Percentiles rank a stretch among this genome's conserved stretches.
phyloP scores from a whole-genome alignment of 805 yeast genomes.

The Starmerella davenportii region DNA sequence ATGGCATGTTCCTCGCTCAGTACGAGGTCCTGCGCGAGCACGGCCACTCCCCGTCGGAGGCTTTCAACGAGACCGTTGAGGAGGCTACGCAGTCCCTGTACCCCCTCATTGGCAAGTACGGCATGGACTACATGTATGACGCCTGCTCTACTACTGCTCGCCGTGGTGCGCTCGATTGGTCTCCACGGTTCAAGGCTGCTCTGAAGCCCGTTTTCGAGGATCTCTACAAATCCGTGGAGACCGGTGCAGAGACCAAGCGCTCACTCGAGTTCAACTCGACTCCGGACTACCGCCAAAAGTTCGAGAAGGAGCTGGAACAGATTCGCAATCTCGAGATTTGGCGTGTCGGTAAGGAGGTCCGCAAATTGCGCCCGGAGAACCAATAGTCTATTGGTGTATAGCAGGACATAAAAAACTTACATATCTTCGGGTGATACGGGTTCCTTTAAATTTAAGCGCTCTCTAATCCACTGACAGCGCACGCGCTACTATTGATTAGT shows the following conservation, averaged over 20 bases:
- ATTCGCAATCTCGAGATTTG: conserved; percentile 98
- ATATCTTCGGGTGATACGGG: too few relatives aligned
- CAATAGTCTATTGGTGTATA: conserved; percentile 36
- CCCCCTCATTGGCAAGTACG: conserved; percentile 98
- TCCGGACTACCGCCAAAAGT: conserved; percentile 90
- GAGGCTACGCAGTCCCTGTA: conserved; percentile 98
- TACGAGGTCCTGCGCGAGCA: conserved; percentile 99
- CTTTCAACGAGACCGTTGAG: conserved; percentile 99
- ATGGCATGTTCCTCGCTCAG: conserved; percentile 99
- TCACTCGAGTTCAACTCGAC: conserved; percentile 97
- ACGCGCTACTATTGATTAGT: too few relatives aligned
- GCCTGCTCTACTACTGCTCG: conserved; percentile 99
- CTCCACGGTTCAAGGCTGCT: conserved; percentile 96
- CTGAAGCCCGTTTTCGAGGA: conserved; percentile 96
- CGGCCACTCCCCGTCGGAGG: conserved; percentile 99
- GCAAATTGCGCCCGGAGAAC: conserved; percentile 99
- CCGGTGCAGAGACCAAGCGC: conserved; percentile 95
- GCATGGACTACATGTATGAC: conserved; percentile 99
- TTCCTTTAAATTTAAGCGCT: too few relatives aligned
- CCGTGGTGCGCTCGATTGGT: conserved; percentile 99
- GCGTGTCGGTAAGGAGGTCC: conserved; percentile 98
- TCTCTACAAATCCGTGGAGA: conserved; percentile 83
- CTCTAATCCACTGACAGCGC: too few relatives aligned
- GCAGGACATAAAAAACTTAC: too few relatives aligned
- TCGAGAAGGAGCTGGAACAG: conserved; percentile 79